Conservation (phyloP, 2,329 filamentous ascomycete species). For the Helicocarpus griseus region DNA sequence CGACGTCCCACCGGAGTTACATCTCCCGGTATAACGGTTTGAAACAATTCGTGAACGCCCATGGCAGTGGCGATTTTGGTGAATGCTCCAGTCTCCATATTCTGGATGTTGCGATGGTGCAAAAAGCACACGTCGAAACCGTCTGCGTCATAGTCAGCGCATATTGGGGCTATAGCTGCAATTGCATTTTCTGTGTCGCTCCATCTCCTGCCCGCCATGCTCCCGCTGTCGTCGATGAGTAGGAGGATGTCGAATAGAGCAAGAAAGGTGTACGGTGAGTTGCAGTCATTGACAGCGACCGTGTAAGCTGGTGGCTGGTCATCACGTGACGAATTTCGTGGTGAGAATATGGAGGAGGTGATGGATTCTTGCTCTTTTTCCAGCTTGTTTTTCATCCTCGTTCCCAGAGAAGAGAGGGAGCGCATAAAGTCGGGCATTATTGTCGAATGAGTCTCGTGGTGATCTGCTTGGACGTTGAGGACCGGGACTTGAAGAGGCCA, state of each 20-base stretch:
- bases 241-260: slow-evolving; percentile 76
- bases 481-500: not conserved
- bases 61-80: slow-evolving; percentile 50
- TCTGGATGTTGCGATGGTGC: slow-evolving; percentile 49
- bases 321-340: no score
- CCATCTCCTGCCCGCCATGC: slow-evolving; percentile 74
- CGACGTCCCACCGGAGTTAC: slow-evolving; percentile 47
- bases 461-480: not conserved
- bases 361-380: not conserved
- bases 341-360: not conserved
- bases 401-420: not conserved
- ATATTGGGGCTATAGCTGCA: slow-evolving; percentile 67
- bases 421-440: not conserved
- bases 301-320: slow-evolving; percentile 8
- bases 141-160: slow-evolving; percentile 67
- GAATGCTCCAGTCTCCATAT: slow-evolving; percentile 45
- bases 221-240: slow-evolving; percentile 83
- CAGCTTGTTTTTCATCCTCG: not conserved
- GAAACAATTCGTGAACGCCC: slow-evolving; percentile 61
- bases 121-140: slow-evolving; percentile 90
- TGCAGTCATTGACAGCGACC: slow-evolving; percentile 23
- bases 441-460: no score
- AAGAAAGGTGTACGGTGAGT: slow-evolving; percentile 70
- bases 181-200: slow-evolving; percentile 62
- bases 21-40: slow-evolving; percentile 52